Base-by-base conservation (phyloP, 768 basidiomycete species). In the Agrocybe praecox region DNA sequence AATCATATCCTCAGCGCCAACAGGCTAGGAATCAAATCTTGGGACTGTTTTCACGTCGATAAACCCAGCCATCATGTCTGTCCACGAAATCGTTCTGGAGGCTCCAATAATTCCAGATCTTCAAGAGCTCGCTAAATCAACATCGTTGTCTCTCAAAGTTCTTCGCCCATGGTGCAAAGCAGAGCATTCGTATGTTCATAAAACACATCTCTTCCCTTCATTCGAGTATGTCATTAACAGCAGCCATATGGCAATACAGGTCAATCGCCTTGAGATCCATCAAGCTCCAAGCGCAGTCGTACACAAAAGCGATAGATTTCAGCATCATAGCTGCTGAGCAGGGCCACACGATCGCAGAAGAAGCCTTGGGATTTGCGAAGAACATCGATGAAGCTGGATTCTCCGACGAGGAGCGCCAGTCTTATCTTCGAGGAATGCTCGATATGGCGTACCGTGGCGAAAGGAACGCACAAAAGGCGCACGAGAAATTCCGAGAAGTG, bases 391-490 rank as follows among this genome's bases (percentile, higher is more conserved):
- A 29, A n/a, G 46, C 12, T 8, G 44, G 34, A n/a, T 29, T 44
- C 11, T 72, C 71, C 62, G 67, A 71, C 70, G 65, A 72, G 6
- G 51, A 52, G 9, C 72, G 72, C 61, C 66, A 71, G 69, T 66
- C 74, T 18, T 55, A 58, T 46, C 49, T 62, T n/a, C 9, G 34
- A n/a, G 51, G 33, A 3, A 62, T 56, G 57, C 15, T 55, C 22
- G 53, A 56, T 11, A 45, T 58, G 7, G 61, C 61, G 9, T 17
- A 24, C 15, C 26, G 34, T 21, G 57, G 53, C 3, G 45, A 58
- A 12, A 9, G 50, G 23, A 56, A 58, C 32, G 57, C 61, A 10
- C 40, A 43, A 8, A 23, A 42, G 6, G 57, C 61, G 7, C 29
- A 29, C 8, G 21, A 52, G 8, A n/a, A 43, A 17, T 62, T 62